A percentile compares a stretch with the other conserved stretches of the same genome.
These are phyloP conservation scores for Podospora tetraspora DNA, from an alignment of 495 filamentous ascomycete genomes.

Conservation along the genomic window DNA sequence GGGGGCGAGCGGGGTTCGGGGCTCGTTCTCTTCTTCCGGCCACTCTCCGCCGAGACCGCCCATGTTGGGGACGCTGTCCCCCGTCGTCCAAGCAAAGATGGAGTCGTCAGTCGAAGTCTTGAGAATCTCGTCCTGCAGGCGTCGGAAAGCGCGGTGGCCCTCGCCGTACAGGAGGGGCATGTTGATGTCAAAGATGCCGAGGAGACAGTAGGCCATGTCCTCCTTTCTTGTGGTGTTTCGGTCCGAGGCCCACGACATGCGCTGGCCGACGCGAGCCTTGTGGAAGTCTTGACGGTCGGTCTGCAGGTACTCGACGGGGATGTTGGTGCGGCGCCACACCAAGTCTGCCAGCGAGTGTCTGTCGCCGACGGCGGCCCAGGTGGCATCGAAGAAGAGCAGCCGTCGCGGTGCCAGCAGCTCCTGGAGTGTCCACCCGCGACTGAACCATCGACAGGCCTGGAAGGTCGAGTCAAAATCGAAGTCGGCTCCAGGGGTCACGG, in stretches of 20 bases:
- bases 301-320: background rate
- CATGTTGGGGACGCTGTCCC: background rate
- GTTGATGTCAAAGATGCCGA: constrained; percentile 1
- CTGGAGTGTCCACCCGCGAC: background rate
- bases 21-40: background rate
- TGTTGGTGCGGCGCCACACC: background rate
- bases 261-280: background rate
- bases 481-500: background rate
- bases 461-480: background rate
- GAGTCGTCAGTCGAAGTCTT: background rate
- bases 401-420: background rate
- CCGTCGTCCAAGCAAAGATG: background rate
- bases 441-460: background rate
- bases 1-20: background rate
- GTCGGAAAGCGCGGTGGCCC: background rate
- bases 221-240: background rate
- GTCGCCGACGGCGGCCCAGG: background rate
- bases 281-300: background rate
- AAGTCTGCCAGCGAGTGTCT: background rate
- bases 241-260: constrained; percentile 1
- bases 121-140: constrained; percentile 1
- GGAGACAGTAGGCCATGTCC: background rate
- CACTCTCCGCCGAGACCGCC: background rate
- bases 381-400: background rate
- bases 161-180: constrained; percentile 2